These are phyloP conservation scores for Diaporthe ilicicola DNA, from an alignment of 2,329 filamentous ascomycete species.

Conservation along the genomic window DNA sequence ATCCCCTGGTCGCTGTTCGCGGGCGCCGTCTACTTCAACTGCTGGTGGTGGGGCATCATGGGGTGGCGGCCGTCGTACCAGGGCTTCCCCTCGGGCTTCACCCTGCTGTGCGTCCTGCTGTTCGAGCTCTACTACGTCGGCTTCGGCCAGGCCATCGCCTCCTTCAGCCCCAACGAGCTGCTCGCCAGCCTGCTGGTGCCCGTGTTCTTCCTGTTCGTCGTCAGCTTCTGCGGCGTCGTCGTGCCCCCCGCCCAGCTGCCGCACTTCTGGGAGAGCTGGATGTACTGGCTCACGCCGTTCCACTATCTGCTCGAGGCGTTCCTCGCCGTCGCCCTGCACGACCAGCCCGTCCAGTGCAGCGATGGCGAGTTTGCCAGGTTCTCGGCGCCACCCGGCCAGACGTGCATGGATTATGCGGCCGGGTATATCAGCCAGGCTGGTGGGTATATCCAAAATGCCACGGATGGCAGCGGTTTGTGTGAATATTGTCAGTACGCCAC, in stretches of 20 bases:
- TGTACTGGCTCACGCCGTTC: conserved; percentile 69
- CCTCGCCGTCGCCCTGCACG: conserved; percentile 61
- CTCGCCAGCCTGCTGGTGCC: conserved; percentile 68
- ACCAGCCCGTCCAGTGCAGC: conserved; percentile 54
- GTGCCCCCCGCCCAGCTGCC: conserved; percentile 72
- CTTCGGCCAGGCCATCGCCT: conserved; percentile 70
- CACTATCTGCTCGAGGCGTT: conserved; percentile 68
- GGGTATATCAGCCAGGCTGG: conserved; percentile 56
- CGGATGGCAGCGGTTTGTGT: conserved; percentile 47
- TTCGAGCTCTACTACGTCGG: conserved; percentile 69
- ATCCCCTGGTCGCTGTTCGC: conserved; percentile 55
- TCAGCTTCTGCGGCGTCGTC: conserved; percentile 79
- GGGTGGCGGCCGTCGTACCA: conserved; percentile 15
- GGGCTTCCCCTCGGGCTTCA: conserved; percentile 60
- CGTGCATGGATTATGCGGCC: conserved; percentile 65
- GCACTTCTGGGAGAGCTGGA: conserved; percentile 73
- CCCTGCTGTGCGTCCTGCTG: conserved; percentile 63
- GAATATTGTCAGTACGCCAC: conserved; percentile 60
- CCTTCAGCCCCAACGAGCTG: conserved; percentile 68
- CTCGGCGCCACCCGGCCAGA: conserved; percentile 57
- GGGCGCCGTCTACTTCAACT: conserved; percentile 57
- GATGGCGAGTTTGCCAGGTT: conserved; percentile 60
- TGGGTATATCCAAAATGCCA: conserved; percentile 62
- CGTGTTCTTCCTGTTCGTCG: conserved; percentile 63
- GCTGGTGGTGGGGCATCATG: conserved; percentile 65